These are phyloP conservation scores for Yamadazyma sp. DNA, from an alignment of 805 yeast species.

Conservation along the genomic window DNA sequence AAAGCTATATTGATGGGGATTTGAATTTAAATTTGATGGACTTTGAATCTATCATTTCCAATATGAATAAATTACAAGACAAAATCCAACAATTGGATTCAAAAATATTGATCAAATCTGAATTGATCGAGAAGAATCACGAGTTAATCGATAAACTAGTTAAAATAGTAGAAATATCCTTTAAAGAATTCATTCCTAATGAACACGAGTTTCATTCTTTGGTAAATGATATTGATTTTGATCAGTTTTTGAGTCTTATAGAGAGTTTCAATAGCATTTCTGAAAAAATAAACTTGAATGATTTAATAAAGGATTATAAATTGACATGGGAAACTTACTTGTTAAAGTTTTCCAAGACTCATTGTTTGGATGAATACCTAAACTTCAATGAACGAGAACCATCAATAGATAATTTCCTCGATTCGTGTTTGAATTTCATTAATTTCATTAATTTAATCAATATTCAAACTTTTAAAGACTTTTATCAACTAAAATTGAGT, in stretches of 20 bases:
- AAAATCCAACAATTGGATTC: slow-evolving; percentile 15
- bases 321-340: slow-evolving; percentile 11
- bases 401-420: slow-evolving; percentile 11
- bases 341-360: slow-evolving; percentile 1
- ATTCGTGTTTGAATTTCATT: slow-evolving; percentile 25
- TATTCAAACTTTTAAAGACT: slow-evolving; percentile 21
- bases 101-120: slow-evolving; percentile 13
- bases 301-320: slow-evolving; percentile 10
- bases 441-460: slow-evolving; percentile 26
- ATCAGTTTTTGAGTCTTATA: slow-evolving; percentile 9
- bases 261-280: slow-evolving; percentile 8
- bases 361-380: slow-evolving; percentile 1
- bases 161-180: slow-evolving; percentile 15
- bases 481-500: slow-evolving; percentile 23
- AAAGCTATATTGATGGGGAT: slow-evolving; percentile 10
- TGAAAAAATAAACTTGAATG: slow-evolving; percentile 10
- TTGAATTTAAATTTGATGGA: slow-evolving; percentile 18
- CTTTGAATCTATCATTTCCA: slow-evolving; percentile 16
- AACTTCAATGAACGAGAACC: neutral
- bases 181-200: slow-evolving; percentile 19
- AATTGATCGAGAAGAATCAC: slow-evolving; percentile 9
- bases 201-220: slow-evolving; percentile 11
- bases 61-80: slow-evolving; percentile 13
- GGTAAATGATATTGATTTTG: slow-evolving; percentile 10
- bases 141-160: slow-evolving; percentile 10